phyloP scores from a whole-genome alignment of 495 filamentous ascomycete genomes.

The Parathielavia appendiculata region DNA sequence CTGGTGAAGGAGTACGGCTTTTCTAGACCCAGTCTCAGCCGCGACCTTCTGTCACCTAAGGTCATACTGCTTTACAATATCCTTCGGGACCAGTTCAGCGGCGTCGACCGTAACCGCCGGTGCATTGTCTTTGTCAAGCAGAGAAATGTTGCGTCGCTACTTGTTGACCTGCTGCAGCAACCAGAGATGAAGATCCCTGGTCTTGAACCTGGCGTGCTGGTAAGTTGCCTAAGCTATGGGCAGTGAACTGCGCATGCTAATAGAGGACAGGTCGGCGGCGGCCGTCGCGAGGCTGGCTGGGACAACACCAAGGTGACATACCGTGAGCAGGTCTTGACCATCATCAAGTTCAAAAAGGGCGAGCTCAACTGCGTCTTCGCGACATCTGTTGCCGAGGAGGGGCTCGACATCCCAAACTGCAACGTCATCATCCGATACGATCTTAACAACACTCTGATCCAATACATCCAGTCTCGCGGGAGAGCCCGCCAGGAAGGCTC shows the following conservation, averaged over 20 bases:
- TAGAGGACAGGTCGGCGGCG: constrained; percentile 26
- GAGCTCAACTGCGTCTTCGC: constrained; percentile 85
- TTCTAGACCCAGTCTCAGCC: constrained; percentile 37
- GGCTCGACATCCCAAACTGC: constrained; percentile 93
- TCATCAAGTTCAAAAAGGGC: constrained; percentile 73
- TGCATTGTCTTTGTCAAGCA: constrained; percentile 87
- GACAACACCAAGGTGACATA: constrained; percentile 54
- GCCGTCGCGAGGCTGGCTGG: constrained; percentile 17
- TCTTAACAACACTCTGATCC: constrained; percentile 85
- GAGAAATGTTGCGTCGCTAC: constrained; percentile 68
- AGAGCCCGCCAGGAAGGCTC: constrained; percentile 73
- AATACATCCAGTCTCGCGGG: constrained; percentile 94
- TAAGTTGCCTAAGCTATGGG: constrained; percentile 43
- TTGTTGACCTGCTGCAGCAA: constrained; percentile 60
- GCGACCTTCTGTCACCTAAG: constrained; percentile 61
- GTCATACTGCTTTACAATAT: constrained; percentile 57
- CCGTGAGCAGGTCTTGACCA: constrained; percentile 67
- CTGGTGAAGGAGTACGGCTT: constrained; percentile 51
- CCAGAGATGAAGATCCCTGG: constrained; percentile 50
- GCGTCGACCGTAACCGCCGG: constrained; percentile 49
- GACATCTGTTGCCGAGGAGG: constrained; percentile 91
- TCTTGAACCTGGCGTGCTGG: constrained; percentile 61
- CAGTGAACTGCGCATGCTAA: not conserved
- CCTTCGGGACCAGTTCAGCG: constrained; percentile 54
- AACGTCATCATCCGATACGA: constrained; percentile 87